These are phyloP conservation scores for Auriculariales sp. DNA, from an alignment of 768 basidiomycete genomes.

Conservation along the genomic window DNA sequence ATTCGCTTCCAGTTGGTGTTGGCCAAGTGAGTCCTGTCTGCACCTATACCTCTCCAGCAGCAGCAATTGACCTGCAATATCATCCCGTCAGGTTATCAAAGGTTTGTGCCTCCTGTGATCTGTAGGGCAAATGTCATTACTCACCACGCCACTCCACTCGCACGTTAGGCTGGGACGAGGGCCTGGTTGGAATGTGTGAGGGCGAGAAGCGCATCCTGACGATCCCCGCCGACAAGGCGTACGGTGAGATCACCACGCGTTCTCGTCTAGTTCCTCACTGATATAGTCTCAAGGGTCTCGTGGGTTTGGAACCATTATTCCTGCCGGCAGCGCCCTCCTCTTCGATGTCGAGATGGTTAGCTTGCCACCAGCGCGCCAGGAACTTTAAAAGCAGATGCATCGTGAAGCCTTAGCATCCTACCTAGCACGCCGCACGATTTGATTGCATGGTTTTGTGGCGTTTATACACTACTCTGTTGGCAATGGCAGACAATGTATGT, in stretches of 20 bases:
- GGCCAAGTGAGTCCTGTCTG: too few species aligned
- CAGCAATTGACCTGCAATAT: too few species aligned
- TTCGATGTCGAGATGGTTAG: constrained; percentile 78
- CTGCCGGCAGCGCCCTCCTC: constrained; percentile 61
- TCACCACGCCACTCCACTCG: neutral
- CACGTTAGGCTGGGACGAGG: constrained; percentile 53
- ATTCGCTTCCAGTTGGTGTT: constrained; percentile 39
- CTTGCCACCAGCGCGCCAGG: constrained; percentile 38
- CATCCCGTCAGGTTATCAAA: constrained; percentile 67
- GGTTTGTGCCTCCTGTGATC: constrained; percentile 15
- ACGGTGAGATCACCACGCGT: constrained; percentile 40
- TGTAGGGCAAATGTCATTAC: neutral
- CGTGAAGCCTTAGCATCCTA: too few species aligned
- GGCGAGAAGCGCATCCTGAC: constrained; percentile 80
- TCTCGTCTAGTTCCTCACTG: neutral
- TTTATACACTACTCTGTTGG: too few species aligned
- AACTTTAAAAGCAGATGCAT: too few species aligned
- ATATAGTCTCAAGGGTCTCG: constrained; percentile 36
- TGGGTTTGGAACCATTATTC: constrained; percentile 67
- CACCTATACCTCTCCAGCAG: too few species aligned
- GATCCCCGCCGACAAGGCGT: constrained; percentile 67
- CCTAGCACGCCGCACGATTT: too few species aligned
- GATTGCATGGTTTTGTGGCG: too few species aligned
- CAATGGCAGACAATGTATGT: too few species aligned
- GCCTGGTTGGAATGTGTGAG: constrained; percentile 68